A percentile compares a stretch with the other conserved stretches of the same genome.
Evolutionary conservation across 2,329 filamentous ascomycete species (phyloP).

Genomic region (Rutstroemia sp.): DNA sequence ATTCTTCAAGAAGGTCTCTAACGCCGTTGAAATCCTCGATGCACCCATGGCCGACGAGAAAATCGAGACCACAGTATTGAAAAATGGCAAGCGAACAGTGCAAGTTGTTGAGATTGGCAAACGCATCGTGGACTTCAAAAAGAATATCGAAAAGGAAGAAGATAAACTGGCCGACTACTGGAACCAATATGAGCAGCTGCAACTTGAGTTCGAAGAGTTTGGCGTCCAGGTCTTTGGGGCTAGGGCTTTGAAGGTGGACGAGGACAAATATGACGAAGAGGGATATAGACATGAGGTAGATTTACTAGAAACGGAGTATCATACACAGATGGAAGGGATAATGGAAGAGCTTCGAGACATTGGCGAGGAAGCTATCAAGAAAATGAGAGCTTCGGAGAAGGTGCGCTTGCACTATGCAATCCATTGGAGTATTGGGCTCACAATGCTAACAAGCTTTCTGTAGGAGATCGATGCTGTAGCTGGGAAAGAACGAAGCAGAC

Average conservation of each 20-base stretch:
- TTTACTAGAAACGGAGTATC: constrained; percentile 17
- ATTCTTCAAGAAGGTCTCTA: constrained; percentile 14
- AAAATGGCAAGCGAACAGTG: constrained; percentile 12
- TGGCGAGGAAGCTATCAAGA: constrained; percentile 13
- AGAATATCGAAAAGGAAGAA: constrained; percentile 17
- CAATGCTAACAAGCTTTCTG: background rate
- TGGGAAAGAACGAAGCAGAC: background rate
- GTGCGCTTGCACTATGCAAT: constrained; percentile 8
- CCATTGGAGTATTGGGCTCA: background rate
- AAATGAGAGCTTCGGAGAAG: constrained; percentile 25
- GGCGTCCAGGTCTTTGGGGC: constrained; percentile 14
- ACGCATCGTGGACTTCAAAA: constrained; percentile 17
- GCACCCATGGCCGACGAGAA: constrained; percentile 18
- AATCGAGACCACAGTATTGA: constrained; percentile 14
- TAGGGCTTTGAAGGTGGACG: constrained; percentile 13
- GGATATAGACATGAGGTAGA: constrained; percentile 20
- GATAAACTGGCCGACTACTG: constrained; percentile 20
- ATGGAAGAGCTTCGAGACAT: constrained; percentile 19
- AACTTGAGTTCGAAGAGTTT: constrained; percentile 22
- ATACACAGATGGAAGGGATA: constrained; percentile 14
- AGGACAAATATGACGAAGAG: background rate
- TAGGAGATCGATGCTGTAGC: constrained; percentile 13
- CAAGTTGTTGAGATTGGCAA: constrained; percentile 20
- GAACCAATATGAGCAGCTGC: constrained; percentile 24
- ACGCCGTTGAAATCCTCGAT: constrained; percentile 5